Evolutionary conservation across 2,329 filamentous ascomycete species (phyloP).

Genomic region (Talaromyces sp.): DNA sequence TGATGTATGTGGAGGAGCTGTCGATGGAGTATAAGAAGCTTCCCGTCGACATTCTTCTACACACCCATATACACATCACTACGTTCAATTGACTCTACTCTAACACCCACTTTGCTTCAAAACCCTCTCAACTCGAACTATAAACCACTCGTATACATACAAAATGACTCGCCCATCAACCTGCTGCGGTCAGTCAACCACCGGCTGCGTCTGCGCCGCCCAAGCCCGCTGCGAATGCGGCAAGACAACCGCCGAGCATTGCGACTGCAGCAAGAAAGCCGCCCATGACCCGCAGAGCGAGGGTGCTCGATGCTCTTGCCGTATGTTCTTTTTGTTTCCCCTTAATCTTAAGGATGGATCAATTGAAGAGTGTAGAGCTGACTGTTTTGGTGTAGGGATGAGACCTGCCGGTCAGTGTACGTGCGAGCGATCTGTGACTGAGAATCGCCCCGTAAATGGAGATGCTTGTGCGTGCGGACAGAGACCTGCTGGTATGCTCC

Average conservation of each 20-base stretch:
- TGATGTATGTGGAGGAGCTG: constrained; percentile 15
- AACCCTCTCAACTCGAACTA: not conserved
- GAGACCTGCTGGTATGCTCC: constrained; percentile 62
- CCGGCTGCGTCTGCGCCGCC: constrained; percentile 56
- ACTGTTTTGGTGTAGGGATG: constrained; percentile 47
- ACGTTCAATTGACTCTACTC: not conserved
- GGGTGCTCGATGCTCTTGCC: constrained; percentile 78
- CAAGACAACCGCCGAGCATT: constrained; percentile 79
- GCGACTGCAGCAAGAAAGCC: constrained; percentile 73
- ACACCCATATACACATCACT: not conserved
- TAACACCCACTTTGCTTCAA: too few species aligned
- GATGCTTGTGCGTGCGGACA: constrained; percentile 73
- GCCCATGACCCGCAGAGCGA: constrained; percentile 66
- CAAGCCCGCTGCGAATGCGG: constrained; percentile 80
- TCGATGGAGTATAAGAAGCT: not conserved
- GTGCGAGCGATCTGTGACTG: constrained; percentile 66
- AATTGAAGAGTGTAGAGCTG: constrained; percentile 7
- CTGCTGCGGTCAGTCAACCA: constrained; percentile 59
- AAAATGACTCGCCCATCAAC: constrained; percentile 32
- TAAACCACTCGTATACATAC: not conserved
- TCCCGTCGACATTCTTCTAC: not conserved
- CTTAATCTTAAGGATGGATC: not conserved
- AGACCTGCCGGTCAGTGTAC: constrained; percentile 78
- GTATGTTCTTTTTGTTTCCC: constrained; percentile 42
- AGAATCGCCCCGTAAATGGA: constrained; percentile 63